These are phyloP conservation scores for Baeospora myosura DNA, from an alignment of 1,284 basidiomycete genomes.

Conservation along the genomic window DNA sequence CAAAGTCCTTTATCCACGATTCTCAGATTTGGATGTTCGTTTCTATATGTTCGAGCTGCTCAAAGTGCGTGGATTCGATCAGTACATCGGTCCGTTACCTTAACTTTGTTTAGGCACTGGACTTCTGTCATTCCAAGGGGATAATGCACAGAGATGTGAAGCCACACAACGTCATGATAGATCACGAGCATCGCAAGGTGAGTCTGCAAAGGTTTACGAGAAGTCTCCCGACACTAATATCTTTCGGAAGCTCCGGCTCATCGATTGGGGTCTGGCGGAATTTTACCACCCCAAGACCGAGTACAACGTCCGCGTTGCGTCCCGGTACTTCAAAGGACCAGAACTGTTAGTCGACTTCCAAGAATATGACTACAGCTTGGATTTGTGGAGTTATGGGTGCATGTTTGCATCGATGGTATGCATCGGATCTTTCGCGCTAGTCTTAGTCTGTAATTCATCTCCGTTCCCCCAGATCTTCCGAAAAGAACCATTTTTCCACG, in stretches of 20 bases:
- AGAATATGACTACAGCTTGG: slow-evolving; percentile 93
- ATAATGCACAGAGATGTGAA: slow-evolving; percentile 99
- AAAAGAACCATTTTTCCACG: slow-evolving; percentile 99
- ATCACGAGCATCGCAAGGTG: slow-evolving; percentile 93
- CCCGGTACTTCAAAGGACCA: slow-evolving; percentile 97
- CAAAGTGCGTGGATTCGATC: slow-evolving; percentile 50
- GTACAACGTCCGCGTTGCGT: slow-evolving; percentile 97
- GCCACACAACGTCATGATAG: slow-evolving; percentile 99
- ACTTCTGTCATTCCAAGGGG: slow-evolving; percentile 96
- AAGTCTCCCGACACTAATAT: neutral
- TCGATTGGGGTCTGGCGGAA: slow-evolving; percentile 98
- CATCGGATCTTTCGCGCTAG: slow-evolving; percentile 8
- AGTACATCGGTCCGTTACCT: slow-evolving; percentile 8
- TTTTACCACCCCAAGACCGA: slow-evolving; percentile 98
- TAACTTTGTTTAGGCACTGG: slow-evolving; percentile 63
- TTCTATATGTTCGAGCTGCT: slow-evolving; percentile 97
- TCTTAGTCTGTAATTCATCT: slow-evolving; percentile 6
- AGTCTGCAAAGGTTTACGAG: slow-evolving; percentile 13
- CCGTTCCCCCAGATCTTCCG: slow-evolving; percentile 77
- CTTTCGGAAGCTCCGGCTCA: slow-evolving; percentile 70
- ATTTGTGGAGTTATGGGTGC: slow-evolving; percentile 98
- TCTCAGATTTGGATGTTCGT: slow-evolving; percentile 91
- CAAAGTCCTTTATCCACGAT: slow-evolving; percentile 93
- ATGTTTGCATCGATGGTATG: slow-evolving; percentile 98
- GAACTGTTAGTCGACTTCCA: slow-evolving; percentile 97